Base-by-base conservation (phyloP, 192 early-diverging fungal species). In the Dissophora globulifera region DNA sequence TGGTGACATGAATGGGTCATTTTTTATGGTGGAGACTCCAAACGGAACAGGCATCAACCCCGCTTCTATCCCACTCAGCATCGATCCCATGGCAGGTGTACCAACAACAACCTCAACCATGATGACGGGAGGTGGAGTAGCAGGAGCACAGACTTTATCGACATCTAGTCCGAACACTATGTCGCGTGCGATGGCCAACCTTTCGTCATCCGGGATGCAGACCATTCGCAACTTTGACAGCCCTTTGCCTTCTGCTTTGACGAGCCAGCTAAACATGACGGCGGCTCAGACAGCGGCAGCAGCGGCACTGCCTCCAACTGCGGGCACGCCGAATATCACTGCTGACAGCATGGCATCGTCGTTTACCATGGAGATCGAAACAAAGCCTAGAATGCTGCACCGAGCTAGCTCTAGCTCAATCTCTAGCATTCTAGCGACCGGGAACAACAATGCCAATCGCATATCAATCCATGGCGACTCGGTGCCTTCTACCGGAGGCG, bases 321-420 rank as follows among this genome's bases (percentile, higher is more conserved):
- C 46, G 1, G 43, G 43, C 17, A 9, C 43, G 10, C 26, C 49
- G 6, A 13, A 16, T 25, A 38, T 30, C 12, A 2, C 49, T n/a
- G 17, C 57, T n/a, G 51, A 43, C 8, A 46, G 69, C 15, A 71
- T 62, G 45, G 25, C 56, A 3, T 22, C 30, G n/a, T 2, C 41
- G 0, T n/a, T 22, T 8, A 41, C 20, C 26, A 22, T 29, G 1
- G 71, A 75, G 16, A 42, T 60, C 7, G 71, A 75, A n/a, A 33
- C 46, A 17, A 67, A 50, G 45, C 63, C 72, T 1, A 31, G 35
- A n/a, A 76, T 76, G 57, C 19, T 54, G 13, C 72, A 76, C 23
- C 62, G 72, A n/a, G 47, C 51, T 6, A 67, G 72, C 15, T 55
- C 72, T 16, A 46, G 72, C 17, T 76, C 72, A 3, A 55, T 67